These are phyloP conservation scores for Chaetothyriales sp. DNA, from an alignment of 2,329 filamentous ascomycete genomes.

Conservation along the genomic window DNA sequence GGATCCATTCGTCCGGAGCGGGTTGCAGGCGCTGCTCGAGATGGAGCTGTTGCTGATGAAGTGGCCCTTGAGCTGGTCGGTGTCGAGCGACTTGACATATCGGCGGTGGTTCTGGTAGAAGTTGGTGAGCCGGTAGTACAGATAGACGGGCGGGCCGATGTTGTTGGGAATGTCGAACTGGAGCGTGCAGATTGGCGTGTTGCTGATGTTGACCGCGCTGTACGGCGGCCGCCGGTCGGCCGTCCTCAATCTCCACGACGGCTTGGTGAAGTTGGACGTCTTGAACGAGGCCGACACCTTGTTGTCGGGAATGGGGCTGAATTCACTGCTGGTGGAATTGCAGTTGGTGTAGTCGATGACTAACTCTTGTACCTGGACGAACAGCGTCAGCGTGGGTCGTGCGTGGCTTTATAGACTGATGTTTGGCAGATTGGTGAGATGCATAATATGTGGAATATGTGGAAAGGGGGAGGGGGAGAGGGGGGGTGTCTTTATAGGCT, in stretches of 20 bases:
- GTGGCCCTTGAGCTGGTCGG: conserved; percentile 66
- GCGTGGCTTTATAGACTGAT: background rate
- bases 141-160: conserved; percentile 67
- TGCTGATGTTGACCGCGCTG: conserved; percentile 14
- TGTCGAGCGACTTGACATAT: conserved; percentile 82
- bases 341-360: conserved; percentile 83
- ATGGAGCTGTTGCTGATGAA: conserved; percentile 49
- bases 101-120: conserved; percentile 98
- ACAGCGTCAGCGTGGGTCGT: conserved; percentile 1
- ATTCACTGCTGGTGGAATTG: conserved; percentile 38
- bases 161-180: conserved; percentile 66
- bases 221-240: conserved; percentile 16
- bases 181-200: conserved; percentile 51
- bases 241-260: conserved; percentile 20
- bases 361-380: conserved; percentile 70
- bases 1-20: conserved; percentile 44
- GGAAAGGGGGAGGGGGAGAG: no score
- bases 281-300: conserved; percentile 61
- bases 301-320: conserved; percentile 40
- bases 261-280: conserved; percentile 29
- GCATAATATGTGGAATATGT: no score
- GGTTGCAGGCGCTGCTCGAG: conserved; percentile 57
- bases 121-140: conserved; percentile 93
- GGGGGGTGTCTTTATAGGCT: no score
- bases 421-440: no score